phyloP scores from a whole-genome alignment of 1,284 basidiomycete species.

The Meira nashicola region DNA sequence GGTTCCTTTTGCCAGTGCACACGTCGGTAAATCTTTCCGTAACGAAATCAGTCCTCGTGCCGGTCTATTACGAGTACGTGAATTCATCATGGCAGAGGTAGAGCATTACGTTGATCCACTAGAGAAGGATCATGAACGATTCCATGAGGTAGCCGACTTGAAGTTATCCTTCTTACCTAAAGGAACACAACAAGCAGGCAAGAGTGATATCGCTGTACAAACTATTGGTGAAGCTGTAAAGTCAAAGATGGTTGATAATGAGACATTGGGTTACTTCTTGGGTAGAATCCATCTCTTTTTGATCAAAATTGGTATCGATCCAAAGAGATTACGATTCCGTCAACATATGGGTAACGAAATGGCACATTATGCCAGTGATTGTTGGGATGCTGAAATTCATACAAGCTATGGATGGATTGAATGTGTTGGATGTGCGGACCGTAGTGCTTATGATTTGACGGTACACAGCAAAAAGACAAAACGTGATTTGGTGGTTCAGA shows the following conservation, averaged over 20 bases:
- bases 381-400: conserved; percentile 98
- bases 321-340: conserved; percentile 78
- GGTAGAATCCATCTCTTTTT: conserved; percentile 88
- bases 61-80: conserved; percentile 90
- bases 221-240: conserved; percentile 84
- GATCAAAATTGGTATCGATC: conserved; percentile 84
- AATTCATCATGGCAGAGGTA: conserved; percentile 99
- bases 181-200: conserved; percentile 73
- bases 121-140: conserved; percentile 82
- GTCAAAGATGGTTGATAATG: conserved; percentile 80
- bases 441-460: conserved; percentile 85
- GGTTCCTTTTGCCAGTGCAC: conserved; percentile 92
- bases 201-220: conserved; percentile 65
- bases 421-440: conserved; percentile 98
- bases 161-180: conserved; percentile 75
- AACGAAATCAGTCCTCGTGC: conserved; percentile 98
- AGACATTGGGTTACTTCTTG: conserved; percentile 96
- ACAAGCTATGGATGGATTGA: conserved; percentile 96
- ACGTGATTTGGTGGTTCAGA: conserved; percentile 70
- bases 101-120: conserved; percentile 96
- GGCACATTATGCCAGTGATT: conserved; percentile 98
- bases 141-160: conserved; percentile 73
- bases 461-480: conserved; percentile 59
- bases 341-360: conserved; percentile 98
- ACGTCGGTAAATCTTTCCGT: conserved; percentile 92